Base-by-base conservation (phyloP, 73 alveolate genomes). In the Halteria grandinella region DNA sequence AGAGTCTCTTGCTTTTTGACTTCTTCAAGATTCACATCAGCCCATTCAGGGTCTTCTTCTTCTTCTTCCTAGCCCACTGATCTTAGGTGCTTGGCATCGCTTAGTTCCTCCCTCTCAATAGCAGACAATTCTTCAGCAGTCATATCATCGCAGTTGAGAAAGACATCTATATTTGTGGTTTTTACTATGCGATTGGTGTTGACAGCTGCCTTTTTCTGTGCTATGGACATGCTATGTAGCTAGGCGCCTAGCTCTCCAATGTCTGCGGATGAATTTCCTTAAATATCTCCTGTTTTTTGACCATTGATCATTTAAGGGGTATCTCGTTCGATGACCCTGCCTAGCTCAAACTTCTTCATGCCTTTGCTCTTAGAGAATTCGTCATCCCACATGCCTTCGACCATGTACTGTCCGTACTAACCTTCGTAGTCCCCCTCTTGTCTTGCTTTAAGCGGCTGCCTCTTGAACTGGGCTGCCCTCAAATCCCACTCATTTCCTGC, bases 351-450 rank as follows among this genome's bases (percentile, higher is more conserved):
- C 27, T 62, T 36, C 45, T 62, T 36, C 4, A 12, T 11, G 3
- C 20, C 17, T 39, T n/a, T n/a, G n/a, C n/a, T n/a, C n/a, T n/a
- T n/a, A n/a, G 50, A 39, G 44, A 62, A 62, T 20, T 62, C 78
- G 4, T 39, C 78, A 62, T 62, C 78, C 78, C 78, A 62, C 41
- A 41, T 41, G 12, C 59, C 62, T 40, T 62, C 78, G n/a, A n/a
- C n/a, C n/a, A n/a, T n/a, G n/a, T n/a, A n/a, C n/a, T n/a, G n/a
- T n/a, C n/a, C n/a, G n/a, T n/a, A n/a, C n/a, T n/a, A n/a, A n/a
- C n/a, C n/a, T n/a, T n/a, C n/a, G n/a, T n/a, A n/a, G n/a, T n/a
- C n/a, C n/a, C n/a, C n/a, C 50, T 39, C 10, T 39, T 39, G 50
- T 15, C 15, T 10, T 39, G 50, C 50, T 39, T 39, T 11, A 39